Evolutionary conservation across 1,284 basidiomycete genomes (phyloP), one percentile per base, ranked within the genome.

Genomic region (Jaminaea rosea): DNA sequence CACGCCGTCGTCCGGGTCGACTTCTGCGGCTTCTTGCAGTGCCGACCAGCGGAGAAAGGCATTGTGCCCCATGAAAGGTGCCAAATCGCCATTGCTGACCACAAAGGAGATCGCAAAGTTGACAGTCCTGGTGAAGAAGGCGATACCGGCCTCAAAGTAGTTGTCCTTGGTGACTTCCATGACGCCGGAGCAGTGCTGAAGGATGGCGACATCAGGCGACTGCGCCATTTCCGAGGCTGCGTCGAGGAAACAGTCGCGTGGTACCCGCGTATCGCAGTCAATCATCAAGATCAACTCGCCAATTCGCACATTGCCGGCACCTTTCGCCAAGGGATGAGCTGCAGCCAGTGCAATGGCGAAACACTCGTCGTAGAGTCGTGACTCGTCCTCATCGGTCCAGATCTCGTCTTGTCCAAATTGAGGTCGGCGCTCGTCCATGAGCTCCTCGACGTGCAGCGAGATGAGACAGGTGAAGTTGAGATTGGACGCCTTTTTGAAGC

Each of bases 401-500:
- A 31, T 9, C 15, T 5, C 28, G 17, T 19, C 39, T n/a, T n/a
- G n/a, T n/a, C n/a, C n/a, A 6, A n/a, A 27, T 17, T 45, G 17
- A 2, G 76, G 75, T 47, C 77, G 74, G 4, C 78, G 67, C 21
- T 72, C 72, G 49, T 76, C 75, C 73, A 88, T 80, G 62, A 86
- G 81, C 68, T 82, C 81, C 75, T 90, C 87, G 63, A 86, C 79
- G 56, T 81, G 80, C 39, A 88, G 75, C 15, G 84, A 86, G 5
- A 89, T 78, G 42, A 78, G 77, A 26, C 87, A 80, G 1, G 80
- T 86, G 71, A 87, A 88, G 75, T 91, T 91, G 84, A 90, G 86
- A 75, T 91, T 90, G 0, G 83, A 84, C 0, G 86, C 87, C 75
- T 90, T 90, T 79, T 90, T 89, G 79, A 88, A 90, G 26, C 86